Conservation (phyloP, 163 green algal genomes). For the Scenedesmus sp. region DNA sequence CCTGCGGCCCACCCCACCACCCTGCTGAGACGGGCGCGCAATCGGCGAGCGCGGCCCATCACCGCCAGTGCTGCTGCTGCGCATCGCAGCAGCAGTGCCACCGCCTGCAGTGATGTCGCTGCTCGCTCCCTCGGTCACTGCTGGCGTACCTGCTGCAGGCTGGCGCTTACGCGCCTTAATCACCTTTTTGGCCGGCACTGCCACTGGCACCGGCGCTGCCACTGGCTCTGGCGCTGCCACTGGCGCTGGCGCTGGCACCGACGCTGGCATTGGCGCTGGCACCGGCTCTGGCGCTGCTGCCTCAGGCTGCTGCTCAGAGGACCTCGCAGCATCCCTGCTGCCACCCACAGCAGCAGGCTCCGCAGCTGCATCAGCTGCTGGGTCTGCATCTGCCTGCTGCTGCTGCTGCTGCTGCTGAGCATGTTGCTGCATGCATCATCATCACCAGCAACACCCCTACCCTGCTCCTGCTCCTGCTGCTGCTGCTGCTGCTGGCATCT, state of each 20-base stretch:
- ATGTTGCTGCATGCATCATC: background rate
- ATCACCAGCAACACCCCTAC: too few species aligned
- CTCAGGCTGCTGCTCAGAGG: background rate
- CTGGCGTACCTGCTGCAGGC: background rate
- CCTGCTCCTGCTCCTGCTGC: too few species aligned
- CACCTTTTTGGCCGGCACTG: background rate
- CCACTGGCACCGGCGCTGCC: background rate
- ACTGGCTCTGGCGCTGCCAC: background rate
- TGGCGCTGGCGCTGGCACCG: too few species aligned
- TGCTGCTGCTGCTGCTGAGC: background rate
- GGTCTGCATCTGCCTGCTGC: background rate
- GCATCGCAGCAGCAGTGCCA: background rate
- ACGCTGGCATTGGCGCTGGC: background rate
- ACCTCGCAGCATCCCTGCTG: background rate
- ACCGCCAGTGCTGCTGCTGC: constrained; percentile 1
- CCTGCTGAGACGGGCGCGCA: background rate
- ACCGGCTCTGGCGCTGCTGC: background rate
- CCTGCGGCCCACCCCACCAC: background rate
- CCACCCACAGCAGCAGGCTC: too few species aligned
- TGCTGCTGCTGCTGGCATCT: background rate
- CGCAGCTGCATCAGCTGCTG: background rate
- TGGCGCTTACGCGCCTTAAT: constrained; percentile 1
- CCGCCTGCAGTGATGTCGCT: background rate
- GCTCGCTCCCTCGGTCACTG: background rate
- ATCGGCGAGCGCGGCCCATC: background rate